phyloP scores from a whole-genome alignment of 2,329 filamentous ascomycete genomes.

The Lachnellula suecica region DNA sequence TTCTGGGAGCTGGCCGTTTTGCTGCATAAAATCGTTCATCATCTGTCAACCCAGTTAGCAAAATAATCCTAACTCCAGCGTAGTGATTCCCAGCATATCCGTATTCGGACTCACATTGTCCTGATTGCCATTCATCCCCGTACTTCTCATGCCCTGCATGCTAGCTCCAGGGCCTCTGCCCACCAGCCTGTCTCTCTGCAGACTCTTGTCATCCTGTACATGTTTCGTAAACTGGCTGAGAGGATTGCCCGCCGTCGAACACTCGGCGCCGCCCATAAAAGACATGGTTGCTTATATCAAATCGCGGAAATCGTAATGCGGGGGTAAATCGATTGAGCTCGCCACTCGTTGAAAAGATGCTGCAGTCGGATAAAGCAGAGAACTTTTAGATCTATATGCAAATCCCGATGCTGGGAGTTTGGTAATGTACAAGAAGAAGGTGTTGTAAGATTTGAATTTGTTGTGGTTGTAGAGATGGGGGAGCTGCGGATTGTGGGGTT shows the following conservation, averaged over 20 bases:
- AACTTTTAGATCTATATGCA: not conserved
- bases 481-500: not conserved
- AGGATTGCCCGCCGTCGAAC: slow-evolving; percentile 93
- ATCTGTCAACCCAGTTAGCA: slow-evolving; percentile 53
- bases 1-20: slow-evolving; percentile 59
- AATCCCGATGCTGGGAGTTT: not conserved
- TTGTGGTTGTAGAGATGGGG: not conserved
- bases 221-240: slow-evolving; percentile 98
- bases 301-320: not conserved
- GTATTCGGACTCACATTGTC: slow-evolving; percentile 59
- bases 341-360: not conserved
- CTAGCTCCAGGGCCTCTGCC: slow-evolving; percentile 70
- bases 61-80: not conserved
- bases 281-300: slow-evolving; percentile 63
- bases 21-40: slow-evolving; percentile 91
- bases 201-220: slow-evolving; percentile 90
- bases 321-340: not conserved
- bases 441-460: not conserved
- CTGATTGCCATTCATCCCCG: slow-evolving; percentile 56
- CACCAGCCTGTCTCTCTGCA: slow-evolving; percentile 86
- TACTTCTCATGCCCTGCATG: slow-evolving; percentile 76
- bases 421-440: not conserved
- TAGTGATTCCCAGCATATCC: slow-evolving; percentile 3
- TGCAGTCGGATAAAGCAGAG: not conserved
- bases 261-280: slow-evolving; percentile 93